phyloP scores from a whole-genome alignment of 129 eudicot species.

The Scalesia atractyloides region DNA sequence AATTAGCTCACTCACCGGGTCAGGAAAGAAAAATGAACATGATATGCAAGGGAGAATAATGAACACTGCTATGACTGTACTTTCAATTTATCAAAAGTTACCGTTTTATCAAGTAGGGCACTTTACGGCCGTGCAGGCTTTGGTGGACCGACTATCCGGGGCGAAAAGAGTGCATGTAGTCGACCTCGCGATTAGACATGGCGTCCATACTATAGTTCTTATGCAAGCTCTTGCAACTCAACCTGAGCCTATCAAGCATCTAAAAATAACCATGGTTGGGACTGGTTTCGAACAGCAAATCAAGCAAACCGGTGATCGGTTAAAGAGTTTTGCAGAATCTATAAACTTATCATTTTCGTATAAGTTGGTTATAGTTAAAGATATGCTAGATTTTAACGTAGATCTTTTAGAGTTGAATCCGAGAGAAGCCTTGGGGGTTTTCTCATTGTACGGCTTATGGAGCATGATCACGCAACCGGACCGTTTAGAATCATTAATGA shows the following conservation, averaged over 20 bases:
- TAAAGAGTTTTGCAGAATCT: constrained; percentile 39
- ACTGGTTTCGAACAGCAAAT: neutral
- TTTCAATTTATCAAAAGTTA: constrained; percentile 34
- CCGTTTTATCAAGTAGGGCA: constrained; percentile 43
- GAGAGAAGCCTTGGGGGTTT: constrained; percentile 30
- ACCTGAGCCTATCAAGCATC: constrained; percentile 31
- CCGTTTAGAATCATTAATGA: constrained; percentile 44
- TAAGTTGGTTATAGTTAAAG: neutral
- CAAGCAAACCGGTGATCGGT: constrained; percentile 33
- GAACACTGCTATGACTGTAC: constrained; percentile 3
- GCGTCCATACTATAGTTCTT: constrained; percentile 32
- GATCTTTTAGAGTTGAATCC: constrained; percentile 8
- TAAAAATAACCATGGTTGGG: constrained; percentile 42
- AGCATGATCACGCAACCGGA: constrained; percentile 35
- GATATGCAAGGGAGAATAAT: constrained; percentile 22
- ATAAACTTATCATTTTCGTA: constrained; percentile 34
- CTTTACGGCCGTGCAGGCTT: constrained; percentile 36
- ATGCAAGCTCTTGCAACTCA: constrained; percentile 48
- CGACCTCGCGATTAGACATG: constrained; percentile 36
- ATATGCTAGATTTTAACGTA: too few relatives aligned
- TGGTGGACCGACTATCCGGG: constrained; percentile 12
- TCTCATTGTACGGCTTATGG: constrained; percentile 32
- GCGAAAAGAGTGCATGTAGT: constrained; percentile 14
- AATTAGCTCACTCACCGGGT: neutral
- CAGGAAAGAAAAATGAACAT: constrained; percentile 8